These are phyloP conservation scores for Leishmania arabica DNA, from an alignment of 208 protist species.

Conservation along the genomic window DNA sequence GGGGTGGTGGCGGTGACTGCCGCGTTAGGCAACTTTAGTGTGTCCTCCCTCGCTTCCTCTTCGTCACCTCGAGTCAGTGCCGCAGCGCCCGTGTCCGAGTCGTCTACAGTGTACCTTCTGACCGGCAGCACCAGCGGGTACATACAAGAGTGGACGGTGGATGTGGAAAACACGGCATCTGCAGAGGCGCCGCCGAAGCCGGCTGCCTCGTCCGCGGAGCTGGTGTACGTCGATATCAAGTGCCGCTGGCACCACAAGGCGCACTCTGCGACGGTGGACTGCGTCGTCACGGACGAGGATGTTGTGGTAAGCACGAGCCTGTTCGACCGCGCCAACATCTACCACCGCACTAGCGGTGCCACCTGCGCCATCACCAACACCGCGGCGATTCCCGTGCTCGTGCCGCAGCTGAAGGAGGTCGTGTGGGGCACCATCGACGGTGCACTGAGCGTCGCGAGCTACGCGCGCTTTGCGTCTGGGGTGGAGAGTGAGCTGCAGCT, in stretches of 20 bases:
- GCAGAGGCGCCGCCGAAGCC: background rate
- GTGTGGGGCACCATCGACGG: constrained; percentile 68
- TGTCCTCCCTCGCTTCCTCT: background rate
- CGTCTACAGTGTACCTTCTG: constrained; percentile 30
- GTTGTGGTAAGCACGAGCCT: constrained; percentile 61
- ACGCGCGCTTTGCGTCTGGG: constrained; percentile 54
- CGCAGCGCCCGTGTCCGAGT: background rate
- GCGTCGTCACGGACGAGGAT: constrained; percentile 63
- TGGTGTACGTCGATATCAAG: constrained; percentile 9
- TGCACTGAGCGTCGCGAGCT: constrained; percentile 50
- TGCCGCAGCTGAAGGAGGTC: constrained; percentile 53
- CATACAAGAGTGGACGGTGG: constrained; percentile 49
- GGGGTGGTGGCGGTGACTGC: background rate
- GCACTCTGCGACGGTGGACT: constrained; percentile 48
- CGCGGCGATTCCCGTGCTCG: constrained; percentile 37
- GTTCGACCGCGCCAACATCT: constrained; percentile 57
- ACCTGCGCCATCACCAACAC: constrained; percentile 33
- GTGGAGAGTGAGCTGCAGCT: constrained; percentile 27
- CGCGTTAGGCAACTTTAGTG: background rate
- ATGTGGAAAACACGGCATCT: background rate
- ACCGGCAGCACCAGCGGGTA: constrained; percentile 66
- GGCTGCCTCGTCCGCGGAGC: background rate
- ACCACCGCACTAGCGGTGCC: constrained; percentile 36
- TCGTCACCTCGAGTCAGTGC: background rate
- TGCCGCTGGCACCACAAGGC: constrained; percentile 64